A percentile compares a stretch with the other conserved stretches of the same genome.
These are phyloP conservation scores for Ricinus communis DNA, from an alignment of 345 rosid genomes.

Conservation along the genomic window DNA sequence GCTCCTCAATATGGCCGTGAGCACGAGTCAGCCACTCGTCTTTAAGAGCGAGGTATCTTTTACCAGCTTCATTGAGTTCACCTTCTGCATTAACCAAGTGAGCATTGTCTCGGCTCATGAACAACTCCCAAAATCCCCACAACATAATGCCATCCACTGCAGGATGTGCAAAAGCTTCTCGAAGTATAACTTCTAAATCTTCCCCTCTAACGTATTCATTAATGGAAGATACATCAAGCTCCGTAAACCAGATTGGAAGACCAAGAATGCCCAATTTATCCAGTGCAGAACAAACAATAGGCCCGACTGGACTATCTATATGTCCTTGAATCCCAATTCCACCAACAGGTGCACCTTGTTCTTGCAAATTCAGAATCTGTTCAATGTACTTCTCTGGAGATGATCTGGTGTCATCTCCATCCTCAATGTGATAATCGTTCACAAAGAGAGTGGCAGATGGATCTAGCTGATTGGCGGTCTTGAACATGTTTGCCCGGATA, in stretches of 20 bases:
- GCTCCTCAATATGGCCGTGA: slow-evolving; percentile 52
- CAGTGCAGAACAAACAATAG: slow-evolving; percentile 63
- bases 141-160: slow-evolving; percentile 93
- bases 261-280: slow-evolving; percentile 76
- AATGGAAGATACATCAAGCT: slow-evolving; percentile 77
- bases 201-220: slow-evolving; percentile 85
- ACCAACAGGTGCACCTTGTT: slow-evolving; percentile 78
- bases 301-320: slow-evolving; percentile 78
- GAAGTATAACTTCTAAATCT: slow-evolving; percentile 91
- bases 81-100: slow-evolving; percentile 93
- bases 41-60: slow-evolving; percentile 64
- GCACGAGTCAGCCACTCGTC: slow-evolving; percentile 65
- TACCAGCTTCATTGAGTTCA: slow-evolving; percentile 80
- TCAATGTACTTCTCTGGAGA: slow-evolving; percentile 70
- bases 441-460: slow-evolving; percentile 68
- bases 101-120: slow-evolving; percentile 72
- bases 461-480: slow-evolving; percentile 66
- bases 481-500: slow-evolving; percentile 72
- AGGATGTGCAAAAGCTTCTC: slow-evolving; percentile 92
- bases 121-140: slow-evolving; percentile 99
- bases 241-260: slow-evolving; percentile 94
- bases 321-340: slow-evolving; percentile 97
- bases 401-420: slow-evolving; percentile 74
- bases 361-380: slow-evolving; percentile 67
- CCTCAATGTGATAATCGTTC: slow-evolving; percentile 92